A percentile compares a stretch with the other conserved stretches of the same genome.
phyloP scores from a whole-genome alignment of 1,284 basidiomycete species.

The Cutaneotrichosporon cavernicola region DNA sequence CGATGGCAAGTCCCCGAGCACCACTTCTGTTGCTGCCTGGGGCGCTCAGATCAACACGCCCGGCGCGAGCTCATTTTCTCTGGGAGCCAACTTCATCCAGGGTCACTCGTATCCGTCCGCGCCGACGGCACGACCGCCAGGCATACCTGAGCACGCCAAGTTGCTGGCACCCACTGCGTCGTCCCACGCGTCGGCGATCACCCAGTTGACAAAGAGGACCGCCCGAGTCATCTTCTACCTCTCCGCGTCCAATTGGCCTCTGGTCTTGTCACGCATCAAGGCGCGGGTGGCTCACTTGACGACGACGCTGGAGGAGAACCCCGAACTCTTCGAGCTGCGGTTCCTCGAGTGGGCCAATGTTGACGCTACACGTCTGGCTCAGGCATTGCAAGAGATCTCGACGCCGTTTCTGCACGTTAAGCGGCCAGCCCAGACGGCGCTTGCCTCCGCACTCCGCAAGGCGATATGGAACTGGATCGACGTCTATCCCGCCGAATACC shows the following conservation, averaged over 20 bases:
- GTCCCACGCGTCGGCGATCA: slow-evolving; percentile 31
- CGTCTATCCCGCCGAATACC: slow-evolving; percentile 75
- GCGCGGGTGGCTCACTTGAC: slow-evolving; percentile 61
- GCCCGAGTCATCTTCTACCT: slow-evolving; percentile 82
- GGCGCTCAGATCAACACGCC: slow-evolving; percentile 15
- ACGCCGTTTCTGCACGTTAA: slow-evolving; percentile 81
- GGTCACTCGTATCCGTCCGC: slow-evolving; percentile 37
- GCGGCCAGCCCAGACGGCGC: slow-evolving; percentile 67
- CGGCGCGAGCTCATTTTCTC: slow-evolving; percentile 18
- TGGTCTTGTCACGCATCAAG: slow-evolving; percentile 72
- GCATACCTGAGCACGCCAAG: slow-evolving; percentile 17
- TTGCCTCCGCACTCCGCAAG: slow-evolving; percentile 71
- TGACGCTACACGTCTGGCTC: slow-evolving; percentile 46
- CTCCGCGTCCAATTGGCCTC: slow-evolving; percentile 84
- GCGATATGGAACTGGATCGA: slow-evolving; percentile 94
- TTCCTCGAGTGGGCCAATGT: slow-evolving; percentile 55
- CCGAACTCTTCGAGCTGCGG: slow-evolving; percentile 56
- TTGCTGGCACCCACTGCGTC: slow-evolving; percentile 20
- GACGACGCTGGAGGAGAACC: slow-evolving; percentile 55
- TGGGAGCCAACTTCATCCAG: slow-evolving; percentile 36
- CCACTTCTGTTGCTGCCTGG: slow-evolving; percentile 28
- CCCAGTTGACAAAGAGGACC: slow-evolving; percentile 52
- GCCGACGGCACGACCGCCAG: slow-evolving; percentile 13
- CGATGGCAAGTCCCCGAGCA: slow-evolving; percentile 29
- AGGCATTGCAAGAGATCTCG: slow-evolving; percentile 64